These are phyloP conservation scores for Edaphochlamys debaryana DNA, from an alignment of 139 green algal species.

Conservation along the genomic window DNA sequence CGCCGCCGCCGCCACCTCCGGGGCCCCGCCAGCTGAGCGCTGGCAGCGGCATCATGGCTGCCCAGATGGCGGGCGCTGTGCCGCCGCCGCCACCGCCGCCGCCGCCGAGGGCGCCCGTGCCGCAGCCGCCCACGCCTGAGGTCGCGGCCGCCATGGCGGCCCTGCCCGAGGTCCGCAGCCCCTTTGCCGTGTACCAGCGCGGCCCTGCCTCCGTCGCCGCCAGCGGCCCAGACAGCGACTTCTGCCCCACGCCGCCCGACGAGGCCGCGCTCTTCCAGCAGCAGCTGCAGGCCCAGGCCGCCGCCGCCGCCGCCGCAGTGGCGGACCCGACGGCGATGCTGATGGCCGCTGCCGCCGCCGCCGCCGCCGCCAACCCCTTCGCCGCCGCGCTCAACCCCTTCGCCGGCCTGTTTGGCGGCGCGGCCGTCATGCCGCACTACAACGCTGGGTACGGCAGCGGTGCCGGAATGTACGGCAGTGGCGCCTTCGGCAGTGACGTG, in stretches of 20 bases:
- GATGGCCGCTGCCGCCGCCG: background rate
- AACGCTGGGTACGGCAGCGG: background rate
- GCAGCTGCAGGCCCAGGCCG: conserved; percentile 1
- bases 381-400: conserved; percentile 8
- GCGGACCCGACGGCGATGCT: background rate
- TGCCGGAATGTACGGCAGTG: background rate
- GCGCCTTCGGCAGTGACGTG: background rate
- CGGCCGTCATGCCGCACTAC: background rate
- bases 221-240: background rate
- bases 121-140: conserved; percentile 16
- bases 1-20: conserved; percentile 27
- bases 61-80: background rate
- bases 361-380: background rate
- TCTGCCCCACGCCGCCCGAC: conserved; percentile 33
- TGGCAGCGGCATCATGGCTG: background rate
- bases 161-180: conserved; percentile 20
- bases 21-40: conserved; percentile 7
- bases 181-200: conserved; percentile 23
- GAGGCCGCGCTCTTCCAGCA: conserved; percentile 10
- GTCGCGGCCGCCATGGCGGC: conserved; percentile 25
- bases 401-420: conserved; percentile 7
- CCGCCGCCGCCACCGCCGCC: conserved; percentile 2
- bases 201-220: background rate
- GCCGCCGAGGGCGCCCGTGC: conserved; percentile 6
- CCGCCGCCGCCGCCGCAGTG: background rate